Percentiles rank a stretch among this genome's conserved stretches.
Conservation (phyloP, 345 rosid species). For the Tarenaya hassleriana region DNA sequence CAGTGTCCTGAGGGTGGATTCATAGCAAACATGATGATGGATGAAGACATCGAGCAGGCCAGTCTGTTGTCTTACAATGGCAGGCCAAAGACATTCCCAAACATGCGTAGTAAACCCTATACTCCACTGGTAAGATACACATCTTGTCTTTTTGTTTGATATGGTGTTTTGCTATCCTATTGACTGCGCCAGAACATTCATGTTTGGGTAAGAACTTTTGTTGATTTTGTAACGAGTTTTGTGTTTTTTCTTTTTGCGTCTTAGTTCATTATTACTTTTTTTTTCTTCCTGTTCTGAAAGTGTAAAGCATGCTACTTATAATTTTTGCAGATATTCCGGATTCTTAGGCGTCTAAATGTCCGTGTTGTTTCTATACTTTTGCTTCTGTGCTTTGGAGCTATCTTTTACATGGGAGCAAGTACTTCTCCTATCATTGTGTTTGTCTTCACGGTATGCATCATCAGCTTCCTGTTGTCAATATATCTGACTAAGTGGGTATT, state of each 20-base stretch:
- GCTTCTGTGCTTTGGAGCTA: conserved; percentile 61
- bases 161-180: conserved; percentile 8
- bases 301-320: not conserved
- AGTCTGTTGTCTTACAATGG: conserved; percentile 63
- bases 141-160: conserved; percentile 7
- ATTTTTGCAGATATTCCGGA: conserved; percentile 65
- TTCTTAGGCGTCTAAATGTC: conserved; percentile 68
- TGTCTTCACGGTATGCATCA: conserved; percentile 76
- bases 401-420: conserved; percentile 82
- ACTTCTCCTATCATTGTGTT: conserved; percentile 92
- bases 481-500: conserved; percentile 95
- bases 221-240: not conserved
- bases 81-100: conserved; percentile 83
- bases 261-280: not conserved
- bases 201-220: not conserved
- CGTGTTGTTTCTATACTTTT: conserved; percentile 67
- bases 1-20: conserved; percentile 39
- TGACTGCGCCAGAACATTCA: conserved; percentile 5
- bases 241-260: not conserved
- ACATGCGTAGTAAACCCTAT: conserved; percentile 76
- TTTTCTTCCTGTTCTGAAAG: conserved; percentile 1
- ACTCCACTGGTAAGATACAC: conserved; percentile 48
- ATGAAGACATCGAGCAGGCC: conserved; percentile 81
- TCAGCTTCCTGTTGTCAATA: conserved; percentile 66
- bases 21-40: conserved; percentile 70